Evolutionary conservation across 345 rosid genomes (phyloP).

Genomic region (Ricinus communis): DNA sequence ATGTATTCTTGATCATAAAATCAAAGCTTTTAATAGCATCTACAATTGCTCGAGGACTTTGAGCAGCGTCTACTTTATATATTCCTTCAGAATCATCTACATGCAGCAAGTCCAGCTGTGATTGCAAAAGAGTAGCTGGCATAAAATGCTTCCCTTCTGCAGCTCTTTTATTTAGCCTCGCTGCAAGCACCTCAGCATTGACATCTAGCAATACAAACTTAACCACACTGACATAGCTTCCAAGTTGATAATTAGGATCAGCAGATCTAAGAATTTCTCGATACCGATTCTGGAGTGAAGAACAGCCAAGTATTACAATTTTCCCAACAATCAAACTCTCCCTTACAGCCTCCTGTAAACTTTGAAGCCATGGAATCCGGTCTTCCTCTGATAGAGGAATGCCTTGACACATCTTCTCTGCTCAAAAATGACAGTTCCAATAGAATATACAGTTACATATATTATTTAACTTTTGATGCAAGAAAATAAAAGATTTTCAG

Average conservation of each 20-base stretch:
- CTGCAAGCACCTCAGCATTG: slow-evolving; percentile 49
- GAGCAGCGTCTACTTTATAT: slow-evolving; percentile 51
- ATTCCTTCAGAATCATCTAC: slow-evolving; percentile 64
- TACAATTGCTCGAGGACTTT: slow-evolving; percentile 39
- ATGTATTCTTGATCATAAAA: neutral
- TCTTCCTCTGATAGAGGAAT: slow-evolving; percentile 75
- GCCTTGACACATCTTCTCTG: slow-evolving; percentile 80
- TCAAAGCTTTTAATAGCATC: slow-evolving; percentile 11
- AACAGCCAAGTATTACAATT: slow-evolving; percentile 63
- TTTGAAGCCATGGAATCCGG: slow-evolving; percentile 79
- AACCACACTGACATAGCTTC: slow-evolving; percentile 42
- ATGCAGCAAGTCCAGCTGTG: slow-evolving; percentile 74
- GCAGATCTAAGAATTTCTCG: slow-evolving; percentile 74
- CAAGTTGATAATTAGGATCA: slow-evolving; percentile 45
- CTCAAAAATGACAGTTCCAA: neutral
- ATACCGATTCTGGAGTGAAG: slow-evolving; percentile 62
- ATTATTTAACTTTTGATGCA: no score
- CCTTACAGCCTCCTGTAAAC: slow-evolving; percentile 43
- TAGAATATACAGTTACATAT: no score
- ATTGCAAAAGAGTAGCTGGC: slow-evolving; percentile 69
- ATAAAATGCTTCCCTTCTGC: slow-evolving; percentile 75
- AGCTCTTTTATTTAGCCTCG: slow-evolving; percentile 56
- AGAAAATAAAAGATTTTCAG: neutral
- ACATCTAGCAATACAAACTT: slow-evolving; percentile 65
- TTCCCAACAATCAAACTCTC: slow-evolving; percentile 37